phyloP scores from a whole-genome alignment of 169 alveolate species.

The Cryptosporidium bovis region DNA sequence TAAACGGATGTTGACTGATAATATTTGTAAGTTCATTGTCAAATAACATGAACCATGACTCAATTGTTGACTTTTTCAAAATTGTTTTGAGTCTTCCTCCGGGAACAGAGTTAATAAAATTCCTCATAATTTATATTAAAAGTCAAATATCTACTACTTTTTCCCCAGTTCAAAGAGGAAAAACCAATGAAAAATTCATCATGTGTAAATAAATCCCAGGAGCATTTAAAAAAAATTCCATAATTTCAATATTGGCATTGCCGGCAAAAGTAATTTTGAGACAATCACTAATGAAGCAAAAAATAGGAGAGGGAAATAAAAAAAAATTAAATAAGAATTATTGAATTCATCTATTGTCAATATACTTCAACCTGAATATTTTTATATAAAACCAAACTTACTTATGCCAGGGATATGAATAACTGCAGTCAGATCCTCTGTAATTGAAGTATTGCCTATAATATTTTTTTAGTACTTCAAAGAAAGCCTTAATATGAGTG shows the following conservation, averaged over 20 bases:
- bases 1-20: slow-evolving; percentile 20
- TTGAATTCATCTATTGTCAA: background rate
- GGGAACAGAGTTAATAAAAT: background rate
- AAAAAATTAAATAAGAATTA: background rate
- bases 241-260: background rate
- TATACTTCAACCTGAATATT: background rate
- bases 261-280: slow-evolving; percentile 1
- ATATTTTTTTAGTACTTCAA: background rate
- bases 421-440: background rate
- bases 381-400: background rate
- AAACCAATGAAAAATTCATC: no score
- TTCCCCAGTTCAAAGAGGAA: no score
- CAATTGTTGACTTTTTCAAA: slow-evolving; percentile 3
- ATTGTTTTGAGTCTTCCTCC: slow-evolving; percentile 36
- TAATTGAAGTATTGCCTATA: background rate
- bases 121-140: slow-evolving; percentile 5
- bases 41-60: slow-evolving; percentile 26
- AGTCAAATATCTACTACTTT: background rate
- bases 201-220: no score
- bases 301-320: background rate
- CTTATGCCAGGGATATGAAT: background rate
- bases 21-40: slow-evolving; percentile 33
- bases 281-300: background rate
- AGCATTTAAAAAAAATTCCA: background rate
- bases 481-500: slow-evolving; percentile 76